phyloP scores from a whole-genome alignment of 441 rosid species.

The Kokia cookei region DNA sequence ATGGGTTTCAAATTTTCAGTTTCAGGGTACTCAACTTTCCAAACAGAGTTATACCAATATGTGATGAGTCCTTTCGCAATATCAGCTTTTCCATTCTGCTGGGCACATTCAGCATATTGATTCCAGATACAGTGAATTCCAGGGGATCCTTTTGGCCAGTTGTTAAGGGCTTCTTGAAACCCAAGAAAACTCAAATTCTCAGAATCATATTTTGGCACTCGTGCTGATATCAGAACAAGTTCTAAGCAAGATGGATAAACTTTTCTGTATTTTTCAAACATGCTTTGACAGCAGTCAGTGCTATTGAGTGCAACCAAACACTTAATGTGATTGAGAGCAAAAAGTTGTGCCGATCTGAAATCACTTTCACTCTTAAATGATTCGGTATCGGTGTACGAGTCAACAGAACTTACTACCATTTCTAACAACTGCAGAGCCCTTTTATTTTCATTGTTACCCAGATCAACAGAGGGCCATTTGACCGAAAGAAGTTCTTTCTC shows the following conservation, averaged over 20 bases:
- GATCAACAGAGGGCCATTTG: constrained; percentile 58
- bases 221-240: constrained; percentile 55
- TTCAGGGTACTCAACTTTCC: constrained; percentile 29
- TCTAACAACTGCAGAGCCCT: constrained; percentile 41
- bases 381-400: constrained; percentile 18
- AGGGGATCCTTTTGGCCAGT: constrained; percentile 61
- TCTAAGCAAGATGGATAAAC: constrained; percentile 66
- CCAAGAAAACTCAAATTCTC: constrained; percentile 30
- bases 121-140: constrained; percentile 88
- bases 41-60: constrained; percentile 57
- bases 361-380: constrained; percentile 17
- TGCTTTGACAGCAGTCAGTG: constrained; percentile 31
- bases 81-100: constrained; percentile 41
- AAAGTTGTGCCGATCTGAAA: constrained; percentile 36
- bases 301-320: constrained; percentile 57
- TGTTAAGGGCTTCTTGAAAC: constrained; percentile 66
- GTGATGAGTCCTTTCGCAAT: constrained; percentile 54
- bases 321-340: constrained; percentile 56
- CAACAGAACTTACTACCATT: constrained; percentile 34
- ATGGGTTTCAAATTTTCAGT: constrained; percentile 20
- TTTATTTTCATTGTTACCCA: constrained; percentile 45
- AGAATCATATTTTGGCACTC: constrained; percentile 33
- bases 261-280: constrained; percentile 51
- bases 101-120: constrained; percentile 73
- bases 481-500: constrained; percentile 54